phyloP scores from a whole-genome alignment of 108 stramenopile species.

The Craspedostauros australis region DNA sequence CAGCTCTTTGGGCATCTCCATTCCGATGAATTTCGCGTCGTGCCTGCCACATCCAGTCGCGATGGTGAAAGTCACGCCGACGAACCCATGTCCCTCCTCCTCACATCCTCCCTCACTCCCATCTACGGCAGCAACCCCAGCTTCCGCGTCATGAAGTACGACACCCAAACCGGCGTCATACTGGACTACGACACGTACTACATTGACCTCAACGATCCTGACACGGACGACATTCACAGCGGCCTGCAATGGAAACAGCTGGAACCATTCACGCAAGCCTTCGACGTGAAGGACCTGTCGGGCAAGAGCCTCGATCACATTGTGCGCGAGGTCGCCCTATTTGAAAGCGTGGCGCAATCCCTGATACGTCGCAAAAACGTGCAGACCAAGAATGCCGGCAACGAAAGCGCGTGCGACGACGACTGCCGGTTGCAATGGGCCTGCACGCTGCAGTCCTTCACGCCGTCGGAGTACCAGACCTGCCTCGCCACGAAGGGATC shows the following conservation, averaged over 20 bases:
- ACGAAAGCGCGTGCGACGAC: neutral
- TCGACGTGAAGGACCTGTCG: slow-evolving; percentile 1
- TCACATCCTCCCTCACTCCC: slow-evolving; percentile 52
- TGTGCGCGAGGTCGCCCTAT: slow-evolving; percentile 1
- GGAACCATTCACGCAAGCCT: slow-evolving; percentile 8
- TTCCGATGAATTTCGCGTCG: slow-evolving; percentile 65
- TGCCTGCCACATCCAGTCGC: neutral
- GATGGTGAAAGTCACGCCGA: neutral
- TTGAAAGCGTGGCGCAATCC: neutral
- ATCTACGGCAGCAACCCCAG: slow-evolving; percentile 62
- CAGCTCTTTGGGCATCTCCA: slow-evolving; percentile 75
- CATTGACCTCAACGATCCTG: slow-evolving; percentile 5
- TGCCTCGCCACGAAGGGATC: neutral
- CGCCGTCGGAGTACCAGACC: slow-evolving; percentile 2
- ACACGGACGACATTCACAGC: neutral
- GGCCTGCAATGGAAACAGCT: neutral
- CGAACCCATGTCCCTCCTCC: slow-evolving; percentile 8
- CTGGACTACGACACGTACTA: slow-evolving; percentile 28
- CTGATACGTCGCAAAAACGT: slow-evolving; percentile 6
- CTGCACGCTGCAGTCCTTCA: slow-evolving; percentile 9
- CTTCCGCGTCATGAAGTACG: slow-evolving; percentile 48
- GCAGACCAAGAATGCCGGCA: neutral
- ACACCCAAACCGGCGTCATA: slow-evolving; percentile 2
- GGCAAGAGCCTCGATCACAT: neutral
- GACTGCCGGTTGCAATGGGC: slow-evolving; percentile 10